These are phyloP conservation scores for Candida oleophila DNA, from an alignment of 805 yeast species.

Conservation along the genomic window DNA sequence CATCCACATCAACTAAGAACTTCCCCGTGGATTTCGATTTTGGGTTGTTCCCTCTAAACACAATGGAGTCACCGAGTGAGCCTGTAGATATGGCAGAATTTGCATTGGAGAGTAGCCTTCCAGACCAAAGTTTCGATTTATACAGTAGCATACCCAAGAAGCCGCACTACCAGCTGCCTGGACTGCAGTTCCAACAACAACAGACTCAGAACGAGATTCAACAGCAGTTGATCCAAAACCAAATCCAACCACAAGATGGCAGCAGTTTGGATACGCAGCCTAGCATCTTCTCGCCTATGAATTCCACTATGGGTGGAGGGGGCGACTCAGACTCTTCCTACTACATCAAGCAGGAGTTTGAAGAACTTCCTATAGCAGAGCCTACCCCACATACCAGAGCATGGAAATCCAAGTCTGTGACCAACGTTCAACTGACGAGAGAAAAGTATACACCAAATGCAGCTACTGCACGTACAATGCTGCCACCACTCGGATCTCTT, in stretches of 20 bases:
- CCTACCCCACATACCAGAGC: not conserved
- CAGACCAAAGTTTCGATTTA: conserved; percentile 6
- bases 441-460: not conserved
- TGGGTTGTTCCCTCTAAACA: conserved; percentile 10
- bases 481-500: not conserved
- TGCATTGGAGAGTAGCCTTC: conserved; percentile 4
- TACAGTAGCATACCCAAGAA: not conserved
- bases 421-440: not conserved
- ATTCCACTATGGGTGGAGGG: not conserved
- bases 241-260: not conserved
- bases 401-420: not conserved
- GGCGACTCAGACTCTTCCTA: not conserved
- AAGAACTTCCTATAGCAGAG: too few species aligned
- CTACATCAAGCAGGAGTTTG: not conserved
- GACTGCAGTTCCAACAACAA: not conserved
- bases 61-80: not conserved
- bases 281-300: not conserved
- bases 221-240: not conserved
- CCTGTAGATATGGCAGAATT: not conserved
- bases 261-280: not conserved
- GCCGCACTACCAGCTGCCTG: not conserved
- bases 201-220: not conserved
- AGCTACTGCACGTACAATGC: not conserved
- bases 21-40: conserved; percentile 26
- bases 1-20: not conserved